These are phyloP conservation scores for Medicago lupulina DNA, from an alignment of 306 rosid species.

Conservation along the genomic window DNA sequence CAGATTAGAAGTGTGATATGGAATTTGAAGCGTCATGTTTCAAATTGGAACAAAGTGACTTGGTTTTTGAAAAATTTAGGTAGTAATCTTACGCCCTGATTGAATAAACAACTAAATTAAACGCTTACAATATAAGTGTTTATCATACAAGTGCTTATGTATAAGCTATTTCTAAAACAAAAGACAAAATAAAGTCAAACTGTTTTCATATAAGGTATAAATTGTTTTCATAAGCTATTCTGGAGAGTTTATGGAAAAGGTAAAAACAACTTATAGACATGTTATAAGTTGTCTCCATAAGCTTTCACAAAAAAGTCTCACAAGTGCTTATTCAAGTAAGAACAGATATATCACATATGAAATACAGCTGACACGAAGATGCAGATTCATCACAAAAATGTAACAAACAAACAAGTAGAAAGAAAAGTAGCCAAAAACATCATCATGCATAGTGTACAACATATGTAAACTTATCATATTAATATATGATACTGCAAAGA, in stretches of 20 bases:
- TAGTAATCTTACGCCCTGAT: too few species aligned
- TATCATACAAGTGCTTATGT: too few species aligned
- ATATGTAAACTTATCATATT: not conserved
- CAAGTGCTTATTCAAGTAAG: not conserved
- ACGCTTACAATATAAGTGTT: too few species aligned
- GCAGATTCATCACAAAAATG: constrained; percentile 11
- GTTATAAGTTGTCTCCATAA: too few species aligned
- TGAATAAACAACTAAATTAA: too few species aligned
- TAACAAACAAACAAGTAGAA: constrained; percentile 3
- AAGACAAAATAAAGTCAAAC: too few species aligned
- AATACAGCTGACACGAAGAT: constrained; percentile 28
- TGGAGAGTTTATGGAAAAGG: too few species aligned
- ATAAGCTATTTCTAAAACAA: too few species aligned
- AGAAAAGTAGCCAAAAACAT: constrained; percentile 19
- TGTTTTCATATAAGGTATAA: too few species aligned
- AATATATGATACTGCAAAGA: constrained; percentile 1
- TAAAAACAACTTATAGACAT: too few species aligned
- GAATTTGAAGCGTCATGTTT: constrained; percentile 20
- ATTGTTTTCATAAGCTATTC: too few species aligned
- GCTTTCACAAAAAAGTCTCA: too few species aligned
- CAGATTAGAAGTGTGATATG: not conserved
- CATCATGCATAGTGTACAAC: constrained; percentile 10
- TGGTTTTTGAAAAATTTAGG: not conserved
- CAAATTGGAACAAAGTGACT: constrained; percentile 10
- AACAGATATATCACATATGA: not conserved